These are phyloP conservation scores for Vaucheria bursata DNA, from an alignment of 352 stramenopile species.

Conservation along the genomic window DNA sequence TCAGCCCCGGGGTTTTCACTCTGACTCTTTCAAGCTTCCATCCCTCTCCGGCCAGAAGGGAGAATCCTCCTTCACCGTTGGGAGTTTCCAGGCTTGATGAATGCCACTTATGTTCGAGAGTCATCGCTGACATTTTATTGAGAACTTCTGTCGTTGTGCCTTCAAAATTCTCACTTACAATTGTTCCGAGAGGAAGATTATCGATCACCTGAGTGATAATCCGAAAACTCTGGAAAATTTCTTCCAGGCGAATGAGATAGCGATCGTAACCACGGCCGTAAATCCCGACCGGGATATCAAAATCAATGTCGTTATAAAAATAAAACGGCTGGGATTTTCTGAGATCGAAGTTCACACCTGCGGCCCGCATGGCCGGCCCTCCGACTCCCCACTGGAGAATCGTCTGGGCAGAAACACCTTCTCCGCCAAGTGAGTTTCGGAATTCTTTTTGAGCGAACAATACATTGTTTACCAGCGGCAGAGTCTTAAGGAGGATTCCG, in stretches of 20 bases:
- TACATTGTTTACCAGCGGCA: neutral
- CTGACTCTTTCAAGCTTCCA: too few species aligned
- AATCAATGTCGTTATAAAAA: neutral
- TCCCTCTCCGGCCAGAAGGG: too few species aligned
- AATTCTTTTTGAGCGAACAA: neutral
- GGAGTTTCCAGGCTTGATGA: too few species aligned
- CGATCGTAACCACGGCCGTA: neutral
- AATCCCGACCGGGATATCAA: neutral
- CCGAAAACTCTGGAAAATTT: neutral
- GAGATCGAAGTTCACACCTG: neutral
- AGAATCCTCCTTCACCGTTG: too few species aligned
- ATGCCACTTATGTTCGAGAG: too few species aligned
- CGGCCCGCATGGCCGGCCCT: neutral
- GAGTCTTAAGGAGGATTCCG: neutral
- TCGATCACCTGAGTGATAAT: neutral
- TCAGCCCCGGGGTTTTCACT: too few species aligned
- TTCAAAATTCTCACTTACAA: neutral
- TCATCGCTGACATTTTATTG: too few species aligned
- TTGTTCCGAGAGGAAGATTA: neutral
- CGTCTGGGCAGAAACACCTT: neutral
- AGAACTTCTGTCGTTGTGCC: too few species aligned
- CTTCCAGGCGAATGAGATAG: neutral
- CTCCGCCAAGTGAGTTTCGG: neutral
- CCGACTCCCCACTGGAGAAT: neutral
- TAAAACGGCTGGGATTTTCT: neutral